phyloP scores from a whole-genome alignment of 257 asterid genomes.

The Plantago major region DNA sequence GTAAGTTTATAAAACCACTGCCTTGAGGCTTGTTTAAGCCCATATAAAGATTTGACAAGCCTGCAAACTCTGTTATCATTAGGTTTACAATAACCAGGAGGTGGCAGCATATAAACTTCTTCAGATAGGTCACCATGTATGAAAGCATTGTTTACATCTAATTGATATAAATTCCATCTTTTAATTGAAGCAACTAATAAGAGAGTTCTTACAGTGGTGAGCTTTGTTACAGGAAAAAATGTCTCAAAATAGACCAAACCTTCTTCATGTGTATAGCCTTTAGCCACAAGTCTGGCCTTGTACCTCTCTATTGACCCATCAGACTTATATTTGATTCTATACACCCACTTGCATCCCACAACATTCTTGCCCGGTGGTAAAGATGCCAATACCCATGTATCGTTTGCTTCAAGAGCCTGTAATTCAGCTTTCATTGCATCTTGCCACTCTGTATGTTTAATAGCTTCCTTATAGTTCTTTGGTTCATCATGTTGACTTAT shows the following conservation, averaged over 20 bases:
- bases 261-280: not conserved
- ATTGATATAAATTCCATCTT: not conserved
- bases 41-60: no score
- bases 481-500: not conserved
- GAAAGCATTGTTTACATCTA: not conserved
- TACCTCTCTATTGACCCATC: not conserved
- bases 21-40: not conserved
- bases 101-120: not conserved
- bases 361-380: not conserved
- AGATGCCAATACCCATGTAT: not conserved
- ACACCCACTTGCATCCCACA: not conserved
- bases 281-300: not conserved
- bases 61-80: not conserved
- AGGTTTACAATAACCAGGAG: not conserved
- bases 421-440: not conserved
- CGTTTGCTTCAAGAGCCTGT: not conserved
- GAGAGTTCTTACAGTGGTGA: not conserved
- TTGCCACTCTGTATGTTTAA: not conserved
- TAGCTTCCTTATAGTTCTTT: not conserved
- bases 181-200: not conserved
- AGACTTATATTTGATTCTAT: not conserved
- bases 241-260: not conserved
- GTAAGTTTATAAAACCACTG: not conserved
- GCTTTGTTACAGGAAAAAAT: not conserved
- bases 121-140: not conserved